phyloP scores from a whole-genome alignment of 2,329 filamentous ascomycete genomes.

The Pyrenophora graminea region DNA sequence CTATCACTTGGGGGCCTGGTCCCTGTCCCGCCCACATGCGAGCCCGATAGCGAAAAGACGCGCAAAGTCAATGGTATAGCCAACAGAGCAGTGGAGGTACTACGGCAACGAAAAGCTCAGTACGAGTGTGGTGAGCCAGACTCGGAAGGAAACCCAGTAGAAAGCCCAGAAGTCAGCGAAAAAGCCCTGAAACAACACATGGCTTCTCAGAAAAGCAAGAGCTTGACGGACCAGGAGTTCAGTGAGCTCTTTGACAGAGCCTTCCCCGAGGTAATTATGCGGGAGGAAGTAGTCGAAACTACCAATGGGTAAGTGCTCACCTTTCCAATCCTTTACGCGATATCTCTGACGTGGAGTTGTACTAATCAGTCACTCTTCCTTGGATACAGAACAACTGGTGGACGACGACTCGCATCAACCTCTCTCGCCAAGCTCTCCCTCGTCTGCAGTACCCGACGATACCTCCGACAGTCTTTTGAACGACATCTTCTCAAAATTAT shows the following conservation, averaged over 20 bases:
- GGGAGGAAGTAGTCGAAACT: conserved; percentile 63
- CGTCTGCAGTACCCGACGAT: conserved; percentile 77
- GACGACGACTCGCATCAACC: conserved; percentile 73
- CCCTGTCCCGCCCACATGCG: conserved; percentile 87
- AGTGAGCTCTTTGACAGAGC: conserved; percentile 82
- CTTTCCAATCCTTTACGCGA: conserved; percentile 26
- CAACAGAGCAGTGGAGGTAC: conserved; percentile 82
- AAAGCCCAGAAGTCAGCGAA: conserved; percentile 68
- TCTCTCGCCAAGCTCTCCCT: conserved; percentile 91
- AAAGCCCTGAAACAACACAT: conserved; percentile 77
- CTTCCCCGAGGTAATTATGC: conserved; percentile 69
- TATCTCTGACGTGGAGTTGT: conserved; percentile 39
- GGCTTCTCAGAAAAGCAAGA: conserved; percentile 74
- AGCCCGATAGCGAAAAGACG: conserved; percentile 91
- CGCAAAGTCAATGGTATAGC: conserved; percentile 85
- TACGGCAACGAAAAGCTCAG: conserved; percentile 82
- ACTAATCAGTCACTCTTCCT: conserved; percentile 86
- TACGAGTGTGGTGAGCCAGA: conserved; percentile 85
- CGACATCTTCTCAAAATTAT: conserved; percentile 85
- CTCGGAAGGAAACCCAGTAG: conserved; percentile 62
- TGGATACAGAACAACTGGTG: conserved; percentile 72
- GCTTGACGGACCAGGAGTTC: conserved; percentile 85
- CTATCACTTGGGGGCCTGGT: conserved; percentile 78
- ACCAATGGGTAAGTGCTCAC: conserved; percentile 60
- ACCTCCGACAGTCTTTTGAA: conserved; percentile 78